Evolutionary conservation across 2,329 filamentous ascomycete species (phyloP).

Genomic region (Aspergillus transmontanensis): DNA sequence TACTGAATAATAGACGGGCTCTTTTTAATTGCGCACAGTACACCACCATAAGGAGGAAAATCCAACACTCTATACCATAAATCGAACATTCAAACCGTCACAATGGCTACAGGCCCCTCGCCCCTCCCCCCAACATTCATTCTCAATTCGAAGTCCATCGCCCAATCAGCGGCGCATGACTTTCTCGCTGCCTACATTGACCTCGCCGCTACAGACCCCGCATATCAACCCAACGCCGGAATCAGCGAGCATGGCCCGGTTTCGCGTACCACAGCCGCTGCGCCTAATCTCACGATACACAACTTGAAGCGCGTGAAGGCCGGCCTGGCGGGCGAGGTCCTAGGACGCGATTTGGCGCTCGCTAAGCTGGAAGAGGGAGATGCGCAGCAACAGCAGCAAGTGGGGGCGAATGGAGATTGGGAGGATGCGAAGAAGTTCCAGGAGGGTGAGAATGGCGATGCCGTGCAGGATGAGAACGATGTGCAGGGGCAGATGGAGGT

Average conservation of each 20-base stretch:
- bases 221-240: constrained; percentile 47
- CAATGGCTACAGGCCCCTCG: constrained; percentile 41
- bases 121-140: constrained; percentile 43
- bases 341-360: constrained; percentile 44
- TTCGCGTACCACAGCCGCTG: constrained; percentile 43
- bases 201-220: constrained; percentile 44
- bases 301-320: constrained; percentile 50
- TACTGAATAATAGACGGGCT: background rate
- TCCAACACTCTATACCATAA: background rate
- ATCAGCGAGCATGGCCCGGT: constrained; percentile 48
- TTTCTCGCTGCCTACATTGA: constrained; percentile 48
- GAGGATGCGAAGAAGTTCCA: constrained; percentile 42
- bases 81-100: constrained; percentile 10
- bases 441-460: constrained; percentile 46
- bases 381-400: constrained; percentile 28
- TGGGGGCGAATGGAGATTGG: constrained; percentile 34
- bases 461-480: constrained; percentile 42
- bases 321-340: constrained; percentile 44
- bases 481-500: constrained; percentile 39
- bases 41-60: background rate
- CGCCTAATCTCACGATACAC: constrained; percentile 47
- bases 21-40: background rate
- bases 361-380: constrained; percentile 40
- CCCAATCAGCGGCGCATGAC: constrained; percentile 42
- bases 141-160: constrained; percentile 38